These are phyloP conservation scores for Fusarium citri DNA, from an alignment of 2,329 filamentous ascomycete genomes.

Conservation along the genomic window DNA sequence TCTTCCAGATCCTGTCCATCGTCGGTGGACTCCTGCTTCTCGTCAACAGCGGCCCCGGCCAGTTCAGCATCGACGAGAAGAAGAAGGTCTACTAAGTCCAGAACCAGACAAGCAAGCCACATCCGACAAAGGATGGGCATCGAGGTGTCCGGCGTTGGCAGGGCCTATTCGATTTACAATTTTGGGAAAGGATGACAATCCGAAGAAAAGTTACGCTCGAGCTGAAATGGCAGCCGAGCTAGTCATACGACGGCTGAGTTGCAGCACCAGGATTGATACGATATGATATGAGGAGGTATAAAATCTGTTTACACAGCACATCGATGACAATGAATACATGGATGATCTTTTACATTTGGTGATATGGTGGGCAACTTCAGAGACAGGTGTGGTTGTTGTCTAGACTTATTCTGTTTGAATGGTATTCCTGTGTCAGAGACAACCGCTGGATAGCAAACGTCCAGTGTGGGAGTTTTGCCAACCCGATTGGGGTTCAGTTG, in stretches of 20 bases:
- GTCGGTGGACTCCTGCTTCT: conserved; percentile 95
- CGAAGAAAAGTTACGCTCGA: conserved; percentile 29
- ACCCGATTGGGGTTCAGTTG: not conserved
- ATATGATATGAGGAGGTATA: conserved; percentile 19
- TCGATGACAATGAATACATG: conserved; percentile 40
- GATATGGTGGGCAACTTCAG: not conserved
- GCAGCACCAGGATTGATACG: conserved; percentile 21
- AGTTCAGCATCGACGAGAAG: conserved; percentile 99
- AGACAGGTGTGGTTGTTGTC: not conserved
- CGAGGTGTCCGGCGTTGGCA: conserved; percentile 41
- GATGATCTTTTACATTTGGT: conserved; percentile 21
- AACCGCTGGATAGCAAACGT: not conserved
- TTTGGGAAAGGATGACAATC: conserved; percentile 31
- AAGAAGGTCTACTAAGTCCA: conserved; percentile 95
- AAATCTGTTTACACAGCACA: conserved; percentile 34
- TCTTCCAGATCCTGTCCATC: conserved; percentile 99
- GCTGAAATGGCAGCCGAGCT: conserved; percentile 12
- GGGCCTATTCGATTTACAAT: conserved; percentile 37
- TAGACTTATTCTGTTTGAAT: conserved; percentile 13
- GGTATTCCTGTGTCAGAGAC: not conserved
- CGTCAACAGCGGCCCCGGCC: conserved; percentile 98
- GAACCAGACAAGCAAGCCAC: conserved; percentile 7
- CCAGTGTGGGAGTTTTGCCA: not conserved
- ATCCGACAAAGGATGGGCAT: conserved; percentile 18
- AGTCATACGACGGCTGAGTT: conserved; percentile 16